Evolutionary conservation across 1,139 yeast species (phyloP).

Genomic region (Debaryomycetaceae sp.): DNA sequence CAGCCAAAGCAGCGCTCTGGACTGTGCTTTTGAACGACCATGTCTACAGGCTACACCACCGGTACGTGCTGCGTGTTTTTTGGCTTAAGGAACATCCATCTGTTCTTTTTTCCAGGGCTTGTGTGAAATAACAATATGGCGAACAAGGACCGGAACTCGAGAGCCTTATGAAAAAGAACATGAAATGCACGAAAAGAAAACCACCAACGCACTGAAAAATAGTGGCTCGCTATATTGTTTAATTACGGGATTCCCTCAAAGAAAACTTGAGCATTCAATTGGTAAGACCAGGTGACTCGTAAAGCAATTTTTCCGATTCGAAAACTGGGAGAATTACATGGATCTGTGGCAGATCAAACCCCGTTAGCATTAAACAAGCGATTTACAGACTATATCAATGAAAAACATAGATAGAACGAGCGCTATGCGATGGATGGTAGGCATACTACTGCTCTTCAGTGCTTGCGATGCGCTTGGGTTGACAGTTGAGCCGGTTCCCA

Average conservation of each 20-base stretch:
- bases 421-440: neutral
- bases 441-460: neutral
- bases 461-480: conserved; percentile 5
- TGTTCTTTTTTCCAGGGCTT: no score
- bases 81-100: no score
- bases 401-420: neutral
- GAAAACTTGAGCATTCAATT: no score
- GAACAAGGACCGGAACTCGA: neutral
- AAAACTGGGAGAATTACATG: neutral
- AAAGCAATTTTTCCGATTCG: neutral
- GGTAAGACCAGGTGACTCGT: no score
- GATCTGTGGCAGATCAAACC: neutral
- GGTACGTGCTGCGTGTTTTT: no score
- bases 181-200: no score
- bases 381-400: neutral
- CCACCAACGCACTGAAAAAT: no score
- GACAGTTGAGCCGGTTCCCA: conserved; percentile 6
- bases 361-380: neutral
- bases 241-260: no score
- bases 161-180: neutral
- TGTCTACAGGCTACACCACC: no score
- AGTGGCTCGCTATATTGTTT: no score
- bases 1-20: no score
- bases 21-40: no score
- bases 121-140: neutral